phyloP scores from a whole-genome alignment of 495 filamentous ascomycete species.

The Lichenothelia convexa region DNA sequence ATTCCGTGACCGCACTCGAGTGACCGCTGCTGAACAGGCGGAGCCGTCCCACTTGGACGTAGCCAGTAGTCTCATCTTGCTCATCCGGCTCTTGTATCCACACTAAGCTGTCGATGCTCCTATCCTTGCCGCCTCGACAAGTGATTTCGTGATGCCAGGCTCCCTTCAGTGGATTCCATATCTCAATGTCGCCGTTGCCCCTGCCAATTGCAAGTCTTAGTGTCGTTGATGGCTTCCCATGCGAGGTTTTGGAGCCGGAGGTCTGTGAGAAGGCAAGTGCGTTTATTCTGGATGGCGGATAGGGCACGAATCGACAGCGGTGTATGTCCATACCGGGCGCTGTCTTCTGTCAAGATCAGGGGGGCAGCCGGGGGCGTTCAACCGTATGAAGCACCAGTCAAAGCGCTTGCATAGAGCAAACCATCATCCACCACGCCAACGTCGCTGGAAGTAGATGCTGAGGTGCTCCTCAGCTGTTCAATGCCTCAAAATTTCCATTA shows the following conservation, averaged over 20 bases:
- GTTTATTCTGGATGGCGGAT: conserved; percentile 82
- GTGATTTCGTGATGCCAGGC: conserved; percentile 80
- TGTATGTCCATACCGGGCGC: conserved; percentile 84
- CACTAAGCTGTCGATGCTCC: conserved; percentile 73
- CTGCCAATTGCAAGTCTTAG: conserved; percentile 76
- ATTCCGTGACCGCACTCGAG: conserved; percentile 80
- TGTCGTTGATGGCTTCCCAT: conserved; percentile 29
- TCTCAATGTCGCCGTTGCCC: conserved; percentile 90
- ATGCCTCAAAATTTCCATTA: too few relatives aligned
- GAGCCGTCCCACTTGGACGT: conserved; percentile 50
- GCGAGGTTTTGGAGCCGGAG: conserved; percentile 30
- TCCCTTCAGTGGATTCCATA: conserved; percentile 84
- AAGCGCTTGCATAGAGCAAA: neutral
- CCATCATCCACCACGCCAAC: neutral
- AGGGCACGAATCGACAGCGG: conserved; percentile 92
- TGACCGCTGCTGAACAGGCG: conserved; percentile 94
- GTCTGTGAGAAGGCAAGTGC: conserved; percentile 83
- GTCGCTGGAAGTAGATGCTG: neutral
- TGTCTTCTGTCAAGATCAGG: too few relatives aligned
- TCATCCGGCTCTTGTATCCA: conserved; percentile 82
- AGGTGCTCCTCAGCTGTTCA: too few relatives aligned
- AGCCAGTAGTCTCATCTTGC: conserved; percentile 38
- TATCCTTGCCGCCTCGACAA: conserved; percentile 64
- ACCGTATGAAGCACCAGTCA: neutral
- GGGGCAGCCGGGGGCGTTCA: neutral